Percentiles rank a stretch among this genome's conserved stretches.
These are phyloP conservation scores for Globisporangium nagaii DNA, from an alignment of 352 stramenopile species.

Conservation along the genomic window DNA sequence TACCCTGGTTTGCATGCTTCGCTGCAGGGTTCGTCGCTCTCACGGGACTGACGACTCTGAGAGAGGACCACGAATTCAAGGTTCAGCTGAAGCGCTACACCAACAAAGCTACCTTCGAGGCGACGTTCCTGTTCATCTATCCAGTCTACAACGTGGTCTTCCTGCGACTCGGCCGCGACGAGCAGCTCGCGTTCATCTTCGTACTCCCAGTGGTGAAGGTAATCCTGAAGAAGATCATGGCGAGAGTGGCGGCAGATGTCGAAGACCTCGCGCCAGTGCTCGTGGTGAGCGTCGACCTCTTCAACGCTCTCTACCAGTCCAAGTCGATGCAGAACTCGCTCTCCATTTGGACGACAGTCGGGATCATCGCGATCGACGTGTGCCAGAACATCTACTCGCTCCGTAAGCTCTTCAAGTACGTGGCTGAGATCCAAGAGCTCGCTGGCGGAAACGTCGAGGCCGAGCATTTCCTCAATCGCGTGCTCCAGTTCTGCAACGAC, in stretches of 20 bases:
- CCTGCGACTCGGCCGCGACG: not conserved
- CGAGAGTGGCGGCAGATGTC: not conserved
- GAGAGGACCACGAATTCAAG: too few species aligned
- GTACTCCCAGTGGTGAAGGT: not conserved
- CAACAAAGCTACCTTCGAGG: too few species aligned
- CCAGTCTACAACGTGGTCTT: not conserved
- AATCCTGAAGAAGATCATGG: not conserved
- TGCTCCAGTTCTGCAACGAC: not conserved
- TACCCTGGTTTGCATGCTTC: too few species aligned
- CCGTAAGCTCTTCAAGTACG: not conserved
- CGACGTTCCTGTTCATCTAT: not conserved
- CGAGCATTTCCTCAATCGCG: not conserved
- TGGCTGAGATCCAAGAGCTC: not conserved
- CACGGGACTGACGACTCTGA: too few species aligned
- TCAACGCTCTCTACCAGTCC: slow-evolving; percentile 4
- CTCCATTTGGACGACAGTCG: slow-evolving; percentile 15
- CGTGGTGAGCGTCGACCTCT: not conserved
- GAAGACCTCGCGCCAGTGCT: not conserved
- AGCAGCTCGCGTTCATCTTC: not conserved
- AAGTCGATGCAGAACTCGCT: slow-evolving; percentile 14
- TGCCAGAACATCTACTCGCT: slow-evolving; percentile 1
- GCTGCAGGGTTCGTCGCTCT: too few species aligned
- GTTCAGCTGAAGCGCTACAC: too few species aligned
- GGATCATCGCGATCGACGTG: slow-evolving; percentile 1
- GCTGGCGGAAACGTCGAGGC: not conserved